Base-by-base conservation (phyloP, 768 basidiomycete genomes). In the Suillus occidentalis region DNA sequence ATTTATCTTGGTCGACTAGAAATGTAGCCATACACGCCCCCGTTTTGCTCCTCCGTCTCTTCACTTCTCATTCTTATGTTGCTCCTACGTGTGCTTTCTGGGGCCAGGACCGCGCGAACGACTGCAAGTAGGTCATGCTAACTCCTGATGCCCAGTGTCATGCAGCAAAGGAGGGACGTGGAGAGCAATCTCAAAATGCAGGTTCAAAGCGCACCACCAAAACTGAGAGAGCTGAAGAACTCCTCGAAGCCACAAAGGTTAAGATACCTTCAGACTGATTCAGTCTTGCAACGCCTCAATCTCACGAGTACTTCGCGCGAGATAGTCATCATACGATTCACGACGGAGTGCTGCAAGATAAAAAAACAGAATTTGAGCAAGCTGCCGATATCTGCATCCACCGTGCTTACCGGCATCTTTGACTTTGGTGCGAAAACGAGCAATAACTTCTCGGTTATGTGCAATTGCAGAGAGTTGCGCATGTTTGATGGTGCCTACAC, bases 401-500 rank as follows among this genome's bases (percentile, higher is more conserved):
- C 25, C 58, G 14, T 53, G 65, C 81, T 65, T 53, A 88, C 90
- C 81, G 57, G 86, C 78, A 0, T 78, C 83, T 50, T 85, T 83
- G 2, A 85, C 79, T 14, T 77, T 73, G 4, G 85, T 84, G 57
- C 89, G 77, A 70, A 88, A 88, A 18, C 89, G 82, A 8, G 89
- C 92, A 39, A 94, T 81, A 6, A 91, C 81, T 60, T 86, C 83
- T 37, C 89, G 79, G 71, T 94, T 91, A 69, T 94, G 87, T 39
- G 83, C 78, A 47, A 94, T 59, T 1, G 91, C 90, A 6, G 90
- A 89, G 0, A 91, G 75, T 70, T 95, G 94, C 0, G 86, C 86
- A 57, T 96, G 93, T 75, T 90, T 94, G 63, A 96, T 91, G 0
- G 94, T 96, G 0, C 95, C 94, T 95, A 65, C 8, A 57, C 40